Conservation (phyloP, 2,329 filamentous ascomycete species). For the Aspergillus sojae region DNA sequence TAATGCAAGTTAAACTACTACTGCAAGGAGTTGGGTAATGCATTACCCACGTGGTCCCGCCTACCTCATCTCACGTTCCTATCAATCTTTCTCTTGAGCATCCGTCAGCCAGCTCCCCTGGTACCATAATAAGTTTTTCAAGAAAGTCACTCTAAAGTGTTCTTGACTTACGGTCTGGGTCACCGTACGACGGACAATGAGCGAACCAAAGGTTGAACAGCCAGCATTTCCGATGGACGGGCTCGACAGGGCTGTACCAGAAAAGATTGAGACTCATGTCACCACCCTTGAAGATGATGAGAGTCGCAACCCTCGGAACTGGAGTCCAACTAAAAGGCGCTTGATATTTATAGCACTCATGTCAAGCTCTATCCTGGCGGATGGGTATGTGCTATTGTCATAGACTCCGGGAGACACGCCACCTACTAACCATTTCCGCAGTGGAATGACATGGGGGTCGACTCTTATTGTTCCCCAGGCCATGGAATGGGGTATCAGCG, state of each 20-base stretch:
- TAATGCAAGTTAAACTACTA: background rate
- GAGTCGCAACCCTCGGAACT: conserved; percentile 29
- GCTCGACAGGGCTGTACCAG: background rate
- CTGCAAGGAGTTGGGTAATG: background rate
- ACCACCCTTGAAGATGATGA: background rate
- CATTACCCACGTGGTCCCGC: background rate
- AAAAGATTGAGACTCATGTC: background rate
- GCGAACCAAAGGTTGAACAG: background rate
- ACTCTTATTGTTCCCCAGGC: conserved; percentile 43
- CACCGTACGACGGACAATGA: background rate
- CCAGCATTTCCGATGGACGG: background rate
- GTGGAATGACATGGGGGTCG: conserved; percentile 46
- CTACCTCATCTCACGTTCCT: background rate
- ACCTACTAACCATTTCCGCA: conserved; percentile 6
- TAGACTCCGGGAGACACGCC: background rate
- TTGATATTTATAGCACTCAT: conserved; percentile 38
- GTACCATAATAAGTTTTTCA: background rate
- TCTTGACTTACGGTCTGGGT: background rate
- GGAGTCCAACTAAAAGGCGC: conserved; percentile 32
- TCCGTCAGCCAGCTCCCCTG: background rate
- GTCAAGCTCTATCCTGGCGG: conserved; percentile 38
- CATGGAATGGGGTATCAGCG: conserved; percentile 36
- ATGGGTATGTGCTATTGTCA: conserved; percentile 30
- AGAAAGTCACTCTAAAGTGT: background rate
- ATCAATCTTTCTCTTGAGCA: background rate